Evolutionary conservation across 140 eudicot genomes (phyloP).

Genomic region (Ambrosia hybrid): DNA sequence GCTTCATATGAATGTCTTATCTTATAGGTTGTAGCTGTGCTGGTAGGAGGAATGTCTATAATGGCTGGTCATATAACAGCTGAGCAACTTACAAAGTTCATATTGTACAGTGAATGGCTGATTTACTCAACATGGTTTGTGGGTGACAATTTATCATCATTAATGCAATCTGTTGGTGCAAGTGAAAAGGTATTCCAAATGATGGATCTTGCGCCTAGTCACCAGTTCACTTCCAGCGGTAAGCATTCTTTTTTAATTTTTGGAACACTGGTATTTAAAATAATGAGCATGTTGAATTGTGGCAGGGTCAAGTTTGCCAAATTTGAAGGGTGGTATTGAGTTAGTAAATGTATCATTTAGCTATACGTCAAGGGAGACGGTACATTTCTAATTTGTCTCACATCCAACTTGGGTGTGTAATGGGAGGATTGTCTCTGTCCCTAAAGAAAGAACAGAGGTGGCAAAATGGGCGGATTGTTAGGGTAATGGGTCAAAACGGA

Average conservation of each 20-base stretch:
- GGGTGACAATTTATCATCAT: constrained; percentile 83
- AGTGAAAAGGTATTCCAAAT: constrained; percentile 96
- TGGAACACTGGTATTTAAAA: not conserved
- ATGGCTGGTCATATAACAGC: constrained; percentile 88
- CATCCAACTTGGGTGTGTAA: not conserved
- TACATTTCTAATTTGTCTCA: constrained; percentile 36
- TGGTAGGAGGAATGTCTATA: constrained; percentile 95
- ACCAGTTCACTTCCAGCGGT: constrained; percentile 72
- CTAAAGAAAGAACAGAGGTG: not conserved
- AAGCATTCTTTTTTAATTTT: constrained; percentile 23
- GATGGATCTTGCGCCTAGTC: constrained; percentile 86
- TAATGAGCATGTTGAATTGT: constrained; percentile 24
- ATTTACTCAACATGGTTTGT: constrained; percentile 99
- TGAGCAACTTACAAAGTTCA: constrained; percentile 95
- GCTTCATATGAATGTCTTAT: constrained; percentile 17
- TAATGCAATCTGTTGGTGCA: constrained; percentile 99
- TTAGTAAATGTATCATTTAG: constrained; percentile 68
- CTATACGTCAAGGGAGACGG: constrained; percentile 80
- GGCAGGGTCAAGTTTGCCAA: constrained; percentile 68
- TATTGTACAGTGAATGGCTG: constrained; percentile 97
- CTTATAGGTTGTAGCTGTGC: constrained; percentile 85
- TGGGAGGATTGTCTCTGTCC: too few species aligned
- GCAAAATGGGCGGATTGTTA: not conserved
- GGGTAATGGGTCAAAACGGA: constrained; percentile 4
- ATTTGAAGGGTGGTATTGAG: constrained; percentile 66